phyloP scores from a whole-genome alignment of 352 stramenopile species.

The Globisporangium alternatum region DNA sequence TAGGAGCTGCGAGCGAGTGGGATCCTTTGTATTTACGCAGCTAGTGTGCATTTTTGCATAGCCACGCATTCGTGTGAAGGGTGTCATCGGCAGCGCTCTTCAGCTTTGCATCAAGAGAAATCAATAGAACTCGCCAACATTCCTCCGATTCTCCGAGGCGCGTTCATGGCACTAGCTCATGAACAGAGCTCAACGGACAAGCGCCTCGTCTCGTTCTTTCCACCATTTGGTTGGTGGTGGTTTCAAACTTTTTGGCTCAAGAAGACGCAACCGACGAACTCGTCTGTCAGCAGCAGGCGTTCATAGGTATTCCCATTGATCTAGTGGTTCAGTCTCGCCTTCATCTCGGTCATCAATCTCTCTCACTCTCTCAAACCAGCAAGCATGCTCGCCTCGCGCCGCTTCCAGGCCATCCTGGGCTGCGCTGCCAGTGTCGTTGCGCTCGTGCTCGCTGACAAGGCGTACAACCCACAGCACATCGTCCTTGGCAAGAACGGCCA shows the following conservation, averaged over 20 bases:
- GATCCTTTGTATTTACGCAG: too few species aligned
- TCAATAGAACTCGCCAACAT: not conserved
- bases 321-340: not conserved
- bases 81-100: slow-evolving; percentile 12
- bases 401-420: not conserved
- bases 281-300: not conserved
- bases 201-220: not conserved
- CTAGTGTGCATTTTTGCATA: not conserved
- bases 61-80: not conserved
- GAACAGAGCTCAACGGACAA: not conserved
- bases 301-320: not conserved
- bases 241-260: not conserved
- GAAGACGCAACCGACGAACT: not conserved
- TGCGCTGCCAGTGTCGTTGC: not conserved
- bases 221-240: not conserved
- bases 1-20: not conserved
- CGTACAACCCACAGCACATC: slow-evolving; percentile 29
- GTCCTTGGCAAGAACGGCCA: slow-evolving; percentile 36
- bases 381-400: not conserved
- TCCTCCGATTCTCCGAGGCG: not conserved
- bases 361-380: not conserved
- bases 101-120: not conserved
- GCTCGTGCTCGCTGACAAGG: not conserved
- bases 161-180: not conserved
- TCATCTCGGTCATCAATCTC: not conserved